Evolutionary conservation across 495 filamentous ascomycete species (phyloP).

Genomic region (Penicillium simplicissimum): DNA sequence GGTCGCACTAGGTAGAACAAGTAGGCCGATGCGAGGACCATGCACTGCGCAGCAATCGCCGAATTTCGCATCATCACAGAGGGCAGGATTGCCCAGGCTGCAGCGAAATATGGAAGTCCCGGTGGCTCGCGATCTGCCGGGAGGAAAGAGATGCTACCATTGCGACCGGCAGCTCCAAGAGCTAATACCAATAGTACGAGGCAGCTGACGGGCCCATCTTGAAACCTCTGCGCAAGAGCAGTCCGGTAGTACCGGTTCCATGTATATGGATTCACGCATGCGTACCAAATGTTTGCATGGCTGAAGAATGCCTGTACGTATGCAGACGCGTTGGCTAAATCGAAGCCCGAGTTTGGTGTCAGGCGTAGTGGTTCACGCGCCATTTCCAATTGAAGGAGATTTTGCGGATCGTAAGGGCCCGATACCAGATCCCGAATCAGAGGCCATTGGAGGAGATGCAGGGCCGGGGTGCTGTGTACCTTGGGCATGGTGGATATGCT

Average conservation of each 20-base stretch:
- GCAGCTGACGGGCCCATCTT: constrained; percentile 77
- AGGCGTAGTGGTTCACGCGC: constrained; percentile 68
- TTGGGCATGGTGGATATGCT: constrained; percentile 86
- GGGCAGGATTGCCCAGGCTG: constrained; percentile 75
- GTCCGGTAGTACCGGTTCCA: constrained; percentile 76
- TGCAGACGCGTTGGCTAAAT: constrained; percentile 70
- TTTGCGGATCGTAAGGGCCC: constrained; percentile 73
- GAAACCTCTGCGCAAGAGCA: constrained; percentile 70
- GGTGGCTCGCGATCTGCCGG: constrained; percentile 71
- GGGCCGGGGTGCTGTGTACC: constrained; percentile 73
- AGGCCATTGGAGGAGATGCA: constrained; percentile 79
- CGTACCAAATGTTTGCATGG: constrained; percentile 81
- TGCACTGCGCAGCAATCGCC: constrained; percentile 74
- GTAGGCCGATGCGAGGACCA: constrained; percentile 76
- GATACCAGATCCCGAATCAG: constrained; percentile 75
- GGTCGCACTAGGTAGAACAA: constrained; percentile 80
- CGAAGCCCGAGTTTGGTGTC: constrained; percentile 59
- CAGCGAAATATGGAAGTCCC: constrained; percentile 76
- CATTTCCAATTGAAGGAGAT: constrained; percentile 80
- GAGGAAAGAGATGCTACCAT: constrained; percentile 71
- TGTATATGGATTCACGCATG: constrained; percentile 79
- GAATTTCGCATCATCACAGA: constrained; percentile 77
- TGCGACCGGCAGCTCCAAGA: constrained; percentile 69
- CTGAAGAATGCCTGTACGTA: constrained; percentile 79
- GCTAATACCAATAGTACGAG: constrained; percentile 78